Base-by-base conservation (phyloP, 768 basidiomycete genomes). In the Tremella fuciformis region DNA sequence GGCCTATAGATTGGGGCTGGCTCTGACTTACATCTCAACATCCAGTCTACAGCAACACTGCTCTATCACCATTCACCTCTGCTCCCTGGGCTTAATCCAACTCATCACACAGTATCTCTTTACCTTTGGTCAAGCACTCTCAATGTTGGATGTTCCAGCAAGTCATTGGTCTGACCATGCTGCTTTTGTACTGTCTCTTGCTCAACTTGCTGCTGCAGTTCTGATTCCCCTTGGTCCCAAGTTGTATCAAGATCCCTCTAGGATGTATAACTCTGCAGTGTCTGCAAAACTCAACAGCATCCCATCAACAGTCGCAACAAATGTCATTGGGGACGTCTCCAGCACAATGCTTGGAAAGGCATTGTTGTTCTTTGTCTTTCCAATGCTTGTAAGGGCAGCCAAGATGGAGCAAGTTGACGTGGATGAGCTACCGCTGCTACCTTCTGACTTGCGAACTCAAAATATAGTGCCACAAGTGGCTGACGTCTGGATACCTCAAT, bases 351-450 rank as follows among this genome's bases (percentile, higher is more conserved):
- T 71, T 26, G 47, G 55, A 24, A 48, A 41, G 29, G 25, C 53
- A 19, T 55, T 58, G 8, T 57, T 59, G 47, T 29, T 16, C 9
- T 71, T 63, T 40, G 64, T 66, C 1, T 58, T 49, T 18, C 57
- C 59, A 15, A 57, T 55, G 13, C 66, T 67, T 15, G 9, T 15
- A 11, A 57, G 62, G 22, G 56, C 57, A 8, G 38, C 61, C 18
- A 41, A 25, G 9, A 19, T 47, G 47, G 65, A 69, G 9, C 65
- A 66, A 51, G 57, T 63, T 3, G 67, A 69, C 39, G 58, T 71
- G 1, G 53, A 61, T 13, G 67, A 71, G 53, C 51, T 71, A 9
- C 67, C 70, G 2, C 60, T 58, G 16, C 18, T 50, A 9, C 57
- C 46, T 6, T 39, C 55, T 1, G 49, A 61, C 21, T 44, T 66